Evolutionary conservation across 2,329 filamentous ascomycete species (phyloP).

Genomic region (Talaromyces sp.): DNA sequence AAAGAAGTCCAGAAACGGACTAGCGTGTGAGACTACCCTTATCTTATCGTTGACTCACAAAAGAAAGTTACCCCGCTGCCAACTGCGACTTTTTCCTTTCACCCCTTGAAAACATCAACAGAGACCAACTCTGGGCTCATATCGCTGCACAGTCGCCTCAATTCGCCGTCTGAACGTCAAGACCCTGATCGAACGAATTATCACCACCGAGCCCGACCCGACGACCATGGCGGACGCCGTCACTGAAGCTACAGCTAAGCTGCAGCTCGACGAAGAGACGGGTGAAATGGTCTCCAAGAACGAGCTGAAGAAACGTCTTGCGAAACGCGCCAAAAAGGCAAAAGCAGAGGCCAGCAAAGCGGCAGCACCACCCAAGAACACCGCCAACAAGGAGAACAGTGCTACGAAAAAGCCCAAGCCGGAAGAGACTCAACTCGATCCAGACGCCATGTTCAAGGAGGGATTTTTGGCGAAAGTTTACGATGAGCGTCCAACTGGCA

Average conservation of each 20-base stretch:
- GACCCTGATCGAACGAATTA: not conserved
- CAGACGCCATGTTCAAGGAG: slow-evolving; percentile 65
- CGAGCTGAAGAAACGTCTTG: slow-evolving; percentile 57
- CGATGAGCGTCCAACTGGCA: slow-evolving; percentile 53
- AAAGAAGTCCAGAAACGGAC: not conserved
- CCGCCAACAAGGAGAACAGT: not conserved
- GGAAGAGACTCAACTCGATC: slow-evolving; percentile 9
- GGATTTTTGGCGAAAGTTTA: slow-evolving; percentile 71
- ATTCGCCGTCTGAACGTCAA: not conserved
- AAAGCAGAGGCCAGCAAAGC: slow-evolving; percentile 7
- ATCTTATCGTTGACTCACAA: slow-evolving; percentile 5
- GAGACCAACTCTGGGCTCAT: not conserved
- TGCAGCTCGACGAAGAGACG: slow-evolving; percentile 58
- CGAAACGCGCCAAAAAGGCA: slow-evolving; percentile 40
- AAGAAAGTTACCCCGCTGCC: not conserved
- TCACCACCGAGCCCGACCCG: not conserved
- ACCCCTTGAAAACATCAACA: slow-evolving; percentile 3
- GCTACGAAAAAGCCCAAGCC: slow-evolving; percentile 3
- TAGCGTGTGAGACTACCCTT: not conserved
- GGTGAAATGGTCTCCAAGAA: slow-evolving; percentile 62
- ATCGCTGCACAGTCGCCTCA: not conserved
- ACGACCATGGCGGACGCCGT: slow-evolving; percentile 15
- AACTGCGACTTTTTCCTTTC: not conserved
- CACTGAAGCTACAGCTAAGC: slow-evolving; percentile 47
- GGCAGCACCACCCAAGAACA: slow-evolving; percentile 1